phyloP scores from a whole-genome alignment of 805 yeast genomes.

The Kuraishia piskuri region DNA sequence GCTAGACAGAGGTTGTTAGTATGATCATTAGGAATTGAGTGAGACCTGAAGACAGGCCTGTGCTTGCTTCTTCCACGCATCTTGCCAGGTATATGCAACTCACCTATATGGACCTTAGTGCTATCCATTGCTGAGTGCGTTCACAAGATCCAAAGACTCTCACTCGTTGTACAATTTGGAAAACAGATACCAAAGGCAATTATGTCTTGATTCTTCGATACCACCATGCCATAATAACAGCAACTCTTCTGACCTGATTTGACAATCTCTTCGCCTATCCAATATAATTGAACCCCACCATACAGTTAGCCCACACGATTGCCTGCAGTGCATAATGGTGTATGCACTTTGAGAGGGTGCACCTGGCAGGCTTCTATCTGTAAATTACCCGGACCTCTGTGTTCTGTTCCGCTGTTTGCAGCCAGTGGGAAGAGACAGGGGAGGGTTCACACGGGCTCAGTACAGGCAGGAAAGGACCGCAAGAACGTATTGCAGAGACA shows the following conservation, averaged over 20 bases:
- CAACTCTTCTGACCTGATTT: too few relatives aligned
- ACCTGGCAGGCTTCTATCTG: background rate
- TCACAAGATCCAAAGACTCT: too few relatives aligned
- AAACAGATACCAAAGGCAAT: too few relatives aligned
- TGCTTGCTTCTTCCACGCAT: background rate
- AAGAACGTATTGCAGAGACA: background rate
- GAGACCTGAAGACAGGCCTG: background rate
- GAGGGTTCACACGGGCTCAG: background rate
- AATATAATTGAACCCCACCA: background rate
- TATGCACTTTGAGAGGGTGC: too few relatives aligned
- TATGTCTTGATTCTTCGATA: too few relatives aligned
- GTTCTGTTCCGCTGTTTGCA: constrained; percentile 1
- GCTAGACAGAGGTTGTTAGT: constrained; percentile 1
- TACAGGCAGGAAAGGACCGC: too few relatives aligned
- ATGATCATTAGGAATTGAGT: too few relatives aligned
- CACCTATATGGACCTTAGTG: background rate
- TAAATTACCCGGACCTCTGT: background rate
- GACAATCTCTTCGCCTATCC: too few relatives aligned
- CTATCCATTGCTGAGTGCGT: background rate
- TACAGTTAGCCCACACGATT: background rate
- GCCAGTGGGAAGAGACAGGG: background rate
- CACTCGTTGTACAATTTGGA: background rate
- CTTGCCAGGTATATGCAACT: background rate
- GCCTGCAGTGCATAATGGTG: too few relatives aligned
- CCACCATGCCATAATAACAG: too few relatives aligned